Conservation (phyloP, 495 filamentous ascomycete species). For the Hyaloscypha hepaticicola region DNA sequence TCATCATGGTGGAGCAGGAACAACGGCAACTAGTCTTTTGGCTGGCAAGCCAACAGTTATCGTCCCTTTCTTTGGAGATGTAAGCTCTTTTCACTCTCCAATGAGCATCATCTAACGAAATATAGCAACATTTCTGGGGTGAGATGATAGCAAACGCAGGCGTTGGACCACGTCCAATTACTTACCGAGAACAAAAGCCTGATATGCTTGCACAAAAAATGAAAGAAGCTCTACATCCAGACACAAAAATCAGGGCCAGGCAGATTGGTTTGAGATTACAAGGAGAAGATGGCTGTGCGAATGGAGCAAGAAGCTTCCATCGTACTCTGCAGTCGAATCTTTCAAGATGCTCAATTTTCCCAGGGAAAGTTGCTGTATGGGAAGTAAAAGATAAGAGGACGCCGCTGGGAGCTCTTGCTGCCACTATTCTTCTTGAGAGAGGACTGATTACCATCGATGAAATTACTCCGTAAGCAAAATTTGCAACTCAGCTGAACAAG, state of each 20-base stretch:
- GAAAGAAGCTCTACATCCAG: slow-evolving; percentile 49
- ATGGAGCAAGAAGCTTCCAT: slow-evolving; percentile 66
- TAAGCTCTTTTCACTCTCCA: slow-evolving; percentile 23
- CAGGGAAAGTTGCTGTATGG: slow-evolving; percentile 65
- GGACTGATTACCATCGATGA: slow-evolving; percentile 26
- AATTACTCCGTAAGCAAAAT: neutral
- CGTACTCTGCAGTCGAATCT: slow-evolving; percentile 55
- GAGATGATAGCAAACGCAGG: slow-evolving; percentile 65
- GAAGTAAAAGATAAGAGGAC: slow-evolving; percentile 47
- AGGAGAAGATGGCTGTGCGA: slow-evolving; percentile 59
- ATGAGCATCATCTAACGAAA: neutral
- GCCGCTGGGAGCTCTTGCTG: slow-evolving; percentile 65
- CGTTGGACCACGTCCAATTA: slow-evolving; percentile 68
- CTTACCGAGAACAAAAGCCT: slow-evolving; percentile 59
- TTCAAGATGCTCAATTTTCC: slow-evolving; percentile 61
- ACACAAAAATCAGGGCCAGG: slow-evolving; percentile 51
- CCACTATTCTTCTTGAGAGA: slow-evolving; percentile 55
- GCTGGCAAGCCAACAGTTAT: slow-evolving; percentile 67
- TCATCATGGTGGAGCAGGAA: slow-evolving; percentile 75
- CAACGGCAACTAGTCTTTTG: slow-evolving; percentile 64
- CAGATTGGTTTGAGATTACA: slow-evolving; percentile 58
- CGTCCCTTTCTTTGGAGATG: slow-evolving; percentile 80
- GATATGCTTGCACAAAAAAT: slow-evolving; percentile 59
- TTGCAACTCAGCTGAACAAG: slow-evolving; percentile 51
- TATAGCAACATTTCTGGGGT: slow-evolving; percentile 75